phyloP scores from a whole-genome alignment of 768 basidiomycete genomes.

The Macrolepiota dolichaula region DNA sequence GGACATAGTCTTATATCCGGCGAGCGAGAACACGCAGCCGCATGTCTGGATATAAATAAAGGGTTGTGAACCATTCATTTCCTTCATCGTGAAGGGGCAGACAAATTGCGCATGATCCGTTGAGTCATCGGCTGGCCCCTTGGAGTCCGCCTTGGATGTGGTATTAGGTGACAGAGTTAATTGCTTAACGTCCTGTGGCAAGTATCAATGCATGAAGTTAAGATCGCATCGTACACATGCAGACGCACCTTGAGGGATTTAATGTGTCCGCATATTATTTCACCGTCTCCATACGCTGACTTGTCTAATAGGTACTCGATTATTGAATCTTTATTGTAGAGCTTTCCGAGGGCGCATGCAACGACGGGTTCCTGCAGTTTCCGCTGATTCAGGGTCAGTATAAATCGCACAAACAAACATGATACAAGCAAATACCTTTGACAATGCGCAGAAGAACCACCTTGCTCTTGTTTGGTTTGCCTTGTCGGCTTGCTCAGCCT shows the following conservation, averaged over 20 bases:
- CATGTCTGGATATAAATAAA: slow-evolving; percentile 87
- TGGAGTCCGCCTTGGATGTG: slow-evolving; percentile 31
- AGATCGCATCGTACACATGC: not conserved
- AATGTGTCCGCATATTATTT: slow-evolving; percentile 90
- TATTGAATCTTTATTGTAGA: slow-evolving; percentile 95
- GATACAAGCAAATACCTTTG: slow-evolving; percentile 60
- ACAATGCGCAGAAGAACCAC: slow-evolving; percentile 94
- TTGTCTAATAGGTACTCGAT: slow-evolving; percentile 88
- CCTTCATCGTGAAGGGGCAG: slow-evolving; percentile 89
- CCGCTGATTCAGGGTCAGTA: slow-evolving; percentile 39
- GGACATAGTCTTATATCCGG: slow-evolving; percentile 70
- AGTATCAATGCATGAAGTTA: not conserved
- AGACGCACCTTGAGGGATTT: slow-evolving; percentile 78
- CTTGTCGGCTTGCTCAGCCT: slow-evolving; percentile 87
- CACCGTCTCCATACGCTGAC: slow-evolving; percentile 84
- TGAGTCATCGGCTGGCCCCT: slow-evolving; percentile 30
- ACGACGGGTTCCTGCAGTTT: slow-evolving; percentile 89
- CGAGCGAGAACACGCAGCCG: slow-evolving; percentile 89
- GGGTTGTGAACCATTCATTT: slow-evolving; percentile 89
- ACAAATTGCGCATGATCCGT: slow-evolving; percentile 66
- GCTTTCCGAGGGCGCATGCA: slow-evolving; percentile 86
- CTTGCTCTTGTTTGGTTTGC: slow-evolving; percentile 83
- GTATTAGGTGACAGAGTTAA: slow-evolving; percentile 80
- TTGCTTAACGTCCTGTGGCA: slow-evolving; percentile 74
- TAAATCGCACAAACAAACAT: too few relatives aligned